Base-by-base conservation (phyloP, 2,329 filamentous ascomycete species). In the Aspergillus fructus region DNA sequence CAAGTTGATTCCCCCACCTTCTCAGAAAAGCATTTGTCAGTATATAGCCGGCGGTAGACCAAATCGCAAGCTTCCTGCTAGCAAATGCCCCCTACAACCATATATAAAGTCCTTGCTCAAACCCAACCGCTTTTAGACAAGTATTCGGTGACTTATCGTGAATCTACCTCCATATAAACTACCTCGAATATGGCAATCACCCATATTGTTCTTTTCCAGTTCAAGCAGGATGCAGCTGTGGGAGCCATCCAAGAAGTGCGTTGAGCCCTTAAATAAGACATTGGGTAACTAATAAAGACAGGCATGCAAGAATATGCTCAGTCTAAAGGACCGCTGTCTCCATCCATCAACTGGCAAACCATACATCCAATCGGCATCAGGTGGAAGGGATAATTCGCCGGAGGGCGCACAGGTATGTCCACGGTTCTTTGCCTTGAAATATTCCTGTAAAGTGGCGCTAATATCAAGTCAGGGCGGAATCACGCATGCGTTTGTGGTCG, bases 141-240 rank as follows among this genome's bases (percentile, higher is more conserved):
- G n/a, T n/a, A n/a, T n/a, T n/a, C n/a, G n/a, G n/a, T n/a, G n/a
- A n/a, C n/a, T n/a, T n/a, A n/a, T n/a, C n/a, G n/a, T n/a, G n/a
- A n/a, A n/a, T n/a, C n/a, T n/a, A n/a, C n/a, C n/a, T n/a, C n/a
- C n/a, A n/a, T n/a, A n/a, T n/a, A n/a, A n/a, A n/a, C n/a, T n/a
- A n/a, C n/a, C n/a, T n/a, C n/a, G n/a, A n/a, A n/a, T n/a, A 59
- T 55, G 56, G 4, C 23, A 23, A 79, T 90, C 62, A 76, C 83
- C 19, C 88, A 90, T 69, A 81, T 90, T 50, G 87, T 90, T 2
- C 76, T 89, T 19, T 87, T 90, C 66, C 79, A 85, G 59, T 88
- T 88, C 77, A 86, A 86, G 66, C 69, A 82, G 1, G 74, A 76
- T 1, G 70, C 78, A 2, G 74, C 76, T 1, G 64, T 76, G 1